Evolutionary conservation across 139 green algal genomes (phyloP).

Genomic region (Closterium sp.): DNA sequence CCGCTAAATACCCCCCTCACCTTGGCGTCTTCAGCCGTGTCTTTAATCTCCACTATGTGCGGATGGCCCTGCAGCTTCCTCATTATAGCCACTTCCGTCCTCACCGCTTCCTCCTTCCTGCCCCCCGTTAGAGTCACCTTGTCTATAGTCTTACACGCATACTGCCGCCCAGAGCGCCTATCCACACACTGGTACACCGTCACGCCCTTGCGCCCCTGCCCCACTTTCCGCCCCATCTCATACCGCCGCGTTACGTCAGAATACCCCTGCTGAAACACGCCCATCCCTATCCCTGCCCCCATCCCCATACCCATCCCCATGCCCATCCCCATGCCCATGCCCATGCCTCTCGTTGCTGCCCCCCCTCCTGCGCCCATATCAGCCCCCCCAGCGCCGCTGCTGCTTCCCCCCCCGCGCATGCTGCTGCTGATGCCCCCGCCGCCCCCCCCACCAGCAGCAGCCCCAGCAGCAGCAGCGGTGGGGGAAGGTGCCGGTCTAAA

Average conservation of each 20-base stretch:
- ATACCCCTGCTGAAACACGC: background rate
- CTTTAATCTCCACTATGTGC: background rate
- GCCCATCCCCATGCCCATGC: background rate
- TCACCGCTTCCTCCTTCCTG: background rate
- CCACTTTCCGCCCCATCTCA: constrained; percentile 3
- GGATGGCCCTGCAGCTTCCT: background rate
- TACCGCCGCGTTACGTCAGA: background rate
- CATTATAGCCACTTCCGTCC: background rate
- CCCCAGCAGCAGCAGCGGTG: background rate
- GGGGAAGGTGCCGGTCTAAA: background rate
- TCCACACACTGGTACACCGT: background rate
- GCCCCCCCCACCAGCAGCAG: no score
- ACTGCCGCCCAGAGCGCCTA: background rate
- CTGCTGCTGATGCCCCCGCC: background rate
- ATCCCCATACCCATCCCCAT: background rate
- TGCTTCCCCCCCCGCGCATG: background rate
- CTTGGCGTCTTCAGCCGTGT: background rate
- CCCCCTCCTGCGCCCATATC: background rate
- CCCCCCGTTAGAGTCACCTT: background rate
- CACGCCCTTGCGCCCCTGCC: background rate
- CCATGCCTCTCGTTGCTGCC: no score
- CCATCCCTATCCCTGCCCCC: background rate
- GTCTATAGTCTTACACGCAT: constrained; percentile 3
- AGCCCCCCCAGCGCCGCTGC: background rate
- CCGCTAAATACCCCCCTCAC: background rate